Evolutionary conservation across 2,329 filamentous ascomycete genomes (phyloP), one percentile per base, ranked within the genome.

Genomic region (Penicillium polonicum): DNA sequence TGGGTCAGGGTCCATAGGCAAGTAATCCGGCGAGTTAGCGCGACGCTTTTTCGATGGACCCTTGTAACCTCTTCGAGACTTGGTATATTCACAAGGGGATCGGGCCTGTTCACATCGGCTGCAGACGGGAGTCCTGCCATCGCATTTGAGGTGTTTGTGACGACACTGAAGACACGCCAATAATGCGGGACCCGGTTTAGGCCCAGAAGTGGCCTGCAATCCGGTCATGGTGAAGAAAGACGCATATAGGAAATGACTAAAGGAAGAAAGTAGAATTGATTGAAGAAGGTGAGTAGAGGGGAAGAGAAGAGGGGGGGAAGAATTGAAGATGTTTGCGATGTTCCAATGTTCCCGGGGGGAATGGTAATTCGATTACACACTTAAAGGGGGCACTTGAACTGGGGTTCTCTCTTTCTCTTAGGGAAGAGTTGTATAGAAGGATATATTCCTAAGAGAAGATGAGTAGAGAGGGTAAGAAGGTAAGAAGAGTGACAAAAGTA

Each of bases 41-140:
- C 75, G 73, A 19, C 77, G 75, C 61, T 75, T 79, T 68, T 81
- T 82, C n/a, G 83, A 79, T 1, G 83, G 84, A 15, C 88, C 87
- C 73, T 89, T 90, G 77, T 89, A 90, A 31, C 89, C 89, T 60
- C 89, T 84, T 43, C 89, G 85, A 39, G 88, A 91, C 44, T 88
- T 85, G 48, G 90, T 84, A 70, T 91, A 92, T 68, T 86, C 76
- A 72, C 90, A 93, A 48, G 87, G 80, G 19, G 80, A 76, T 55
- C 82, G 82, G 48, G 82, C 81, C 50, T 78, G 74, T 23, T 76
- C 76, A 73, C 89, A 92, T 53, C 90, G 85, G 46, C 83, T 81
- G 74, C 90, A 92, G 33, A 75, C 62, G 13, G 89, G 89, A 33
- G 76, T 86, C 38, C 79, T 75, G 29, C 88, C 88, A 72, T 92